These are phyloP conservation scores for Acanthamoeba triangularis DNA, from an alignment of 208 protist species.

Conservation along the genomic window DNA sequence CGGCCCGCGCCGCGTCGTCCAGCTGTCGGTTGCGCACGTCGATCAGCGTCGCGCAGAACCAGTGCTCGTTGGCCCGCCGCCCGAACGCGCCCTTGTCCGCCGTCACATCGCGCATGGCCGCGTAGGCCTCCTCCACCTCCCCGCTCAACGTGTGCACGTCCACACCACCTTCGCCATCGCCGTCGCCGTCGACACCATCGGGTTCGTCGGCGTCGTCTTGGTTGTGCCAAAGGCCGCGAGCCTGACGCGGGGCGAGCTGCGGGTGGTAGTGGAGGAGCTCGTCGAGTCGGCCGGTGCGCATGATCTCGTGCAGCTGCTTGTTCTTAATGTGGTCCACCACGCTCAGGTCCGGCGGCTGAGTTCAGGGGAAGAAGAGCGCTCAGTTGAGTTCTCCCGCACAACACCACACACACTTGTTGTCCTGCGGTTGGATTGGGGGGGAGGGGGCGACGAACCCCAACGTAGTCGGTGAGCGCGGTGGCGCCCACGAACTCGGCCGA, in stretches of 20 bases:
- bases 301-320: conserved; percentile 24
- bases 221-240: neutral
- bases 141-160: neutral
- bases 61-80: conserved; percentile 1
- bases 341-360: neutral
- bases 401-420: neutral
- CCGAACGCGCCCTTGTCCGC: conserved; percentile 7
- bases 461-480: conserved; percentile 3
- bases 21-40: conserved; percentile 37
- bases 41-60: conserved; percentile 44
- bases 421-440: neutral
- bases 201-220: neutral
- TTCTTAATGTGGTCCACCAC: neutral
- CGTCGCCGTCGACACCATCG: neutral
- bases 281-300: neutral
- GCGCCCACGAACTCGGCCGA: conserved; percentile 11
- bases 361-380: neutral
- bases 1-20: neutral
- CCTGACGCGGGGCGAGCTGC: neutral
- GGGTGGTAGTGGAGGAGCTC: conserved; percentile 20
- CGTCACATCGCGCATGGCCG: neutral
- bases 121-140: conserved; percentile 13
- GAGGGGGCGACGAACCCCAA: neutral
- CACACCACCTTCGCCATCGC: neutral
- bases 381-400: no score